Percentiles rank a stretch among this genome's conserved stretches.
Conservation (phyloP, 176 grass and related monocot genomes). For the Pontederia paniculata region DNA sequence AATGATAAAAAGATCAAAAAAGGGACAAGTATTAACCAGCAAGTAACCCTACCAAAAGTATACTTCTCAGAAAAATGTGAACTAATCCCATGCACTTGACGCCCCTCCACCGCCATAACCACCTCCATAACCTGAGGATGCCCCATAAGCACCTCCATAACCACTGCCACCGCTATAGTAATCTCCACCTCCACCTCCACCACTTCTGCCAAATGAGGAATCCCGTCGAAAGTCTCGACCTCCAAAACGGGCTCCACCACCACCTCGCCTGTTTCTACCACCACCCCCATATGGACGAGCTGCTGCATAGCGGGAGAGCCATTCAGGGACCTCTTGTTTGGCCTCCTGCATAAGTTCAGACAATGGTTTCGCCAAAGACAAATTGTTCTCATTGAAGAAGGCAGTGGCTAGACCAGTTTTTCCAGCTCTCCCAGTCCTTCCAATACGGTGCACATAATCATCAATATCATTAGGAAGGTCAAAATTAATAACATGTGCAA, state of each 20-base stretch:
- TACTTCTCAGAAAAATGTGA: no score
- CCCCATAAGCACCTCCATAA: background rate
- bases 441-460: slow-evolving; percentile 13
- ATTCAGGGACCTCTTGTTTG: slow-evolving; percentile 11
- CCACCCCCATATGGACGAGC: slow-evolving; percentile 4
- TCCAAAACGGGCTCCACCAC: slow-evolving; percentile 6
- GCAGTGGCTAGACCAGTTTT: slow-evolving; percentile 9
- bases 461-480: slow-evolving; percentile 15
- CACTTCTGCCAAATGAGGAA: background rate
- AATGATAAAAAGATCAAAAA: no score
- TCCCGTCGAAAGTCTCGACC: slow-evolving; percentile 10
- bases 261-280: background rate
- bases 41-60: no score
- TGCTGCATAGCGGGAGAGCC: slow-evolving; percentile 5
- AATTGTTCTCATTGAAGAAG: slow-evolving; percentile 10
- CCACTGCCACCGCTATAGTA: background rate
- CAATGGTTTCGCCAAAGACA: slow-evolving; percentile 3
- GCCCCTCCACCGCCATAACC: background rate
- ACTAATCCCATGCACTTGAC: slow-evolving; percentile 11
- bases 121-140: slow-evolving; percentile 1
- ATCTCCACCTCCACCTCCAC: slow-evolving; percentile 4
- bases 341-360: slow-evolving; percentile 11
- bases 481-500: slow-evolving; percentile 12
- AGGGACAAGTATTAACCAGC: no score
- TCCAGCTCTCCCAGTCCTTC: slow-evolving; percentile 4